phyloP scores from a whole-genome alignment of 495 filamentous ascomycete genomes.

The Ascodesmis nigricans region DNA sequence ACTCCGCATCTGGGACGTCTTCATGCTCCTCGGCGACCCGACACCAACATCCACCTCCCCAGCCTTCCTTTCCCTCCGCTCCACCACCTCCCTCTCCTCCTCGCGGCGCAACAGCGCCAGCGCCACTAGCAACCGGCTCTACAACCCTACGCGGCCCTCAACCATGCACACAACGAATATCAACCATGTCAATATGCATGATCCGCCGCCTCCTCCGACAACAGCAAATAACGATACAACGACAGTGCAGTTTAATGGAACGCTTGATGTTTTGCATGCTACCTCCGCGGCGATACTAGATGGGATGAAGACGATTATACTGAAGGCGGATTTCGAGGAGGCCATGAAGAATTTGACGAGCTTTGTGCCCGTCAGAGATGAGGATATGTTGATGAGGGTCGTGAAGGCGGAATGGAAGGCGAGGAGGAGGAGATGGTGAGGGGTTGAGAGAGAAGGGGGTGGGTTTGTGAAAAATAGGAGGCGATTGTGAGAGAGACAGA shows the following conservation, averaged over 20 bases:
- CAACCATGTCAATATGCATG: not conserved
- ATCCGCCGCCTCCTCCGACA: too few species aligned
- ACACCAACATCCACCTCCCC: slow-evolving; percentile 6
- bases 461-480: slow-evolving; percentile 20
- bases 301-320: slow-evolving; percentile 69
- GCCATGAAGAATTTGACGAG: slow-evolving; percentile 94
- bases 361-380: slow-evolving; percentile 87
- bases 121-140: slow-evolving; percentile 4
- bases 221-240: slow-evolving; percentile 4
- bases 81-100: slow-evolving; percentile 1
- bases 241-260: slow-evolving; percentile 31
- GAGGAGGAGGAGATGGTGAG: slow-evolving; percentile 21
- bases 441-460: slow-evolving; percentile 4
- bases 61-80: slow-evolving; percentile 5
- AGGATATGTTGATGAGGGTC: slow-evolving; percentile 86
- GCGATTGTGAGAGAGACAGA: not conserved
- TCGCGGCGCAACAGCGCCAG: not conserved
- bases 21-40: slow-evolving; percentile 79
- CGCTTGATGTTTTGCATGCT: slow-evolving; percentile 79
- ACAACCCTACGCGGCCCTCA: slow-evolving; percentile 4
- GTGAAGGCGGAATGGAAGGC: slow-evolving; percentile 78
- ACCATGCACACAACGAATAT: slow-evolving; percentile 3
- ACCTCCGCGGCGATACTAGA: slow-evolving; percentile 79
- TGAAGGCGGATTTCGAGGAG: slow-evolving; percentile 92
- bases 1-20: slow-evolving; percentile 96